Evolutionary conservation across 2,329 filamentous ascomycete genomes (phyloP).

Genomic region (Diaporthe vexans): DNA sequence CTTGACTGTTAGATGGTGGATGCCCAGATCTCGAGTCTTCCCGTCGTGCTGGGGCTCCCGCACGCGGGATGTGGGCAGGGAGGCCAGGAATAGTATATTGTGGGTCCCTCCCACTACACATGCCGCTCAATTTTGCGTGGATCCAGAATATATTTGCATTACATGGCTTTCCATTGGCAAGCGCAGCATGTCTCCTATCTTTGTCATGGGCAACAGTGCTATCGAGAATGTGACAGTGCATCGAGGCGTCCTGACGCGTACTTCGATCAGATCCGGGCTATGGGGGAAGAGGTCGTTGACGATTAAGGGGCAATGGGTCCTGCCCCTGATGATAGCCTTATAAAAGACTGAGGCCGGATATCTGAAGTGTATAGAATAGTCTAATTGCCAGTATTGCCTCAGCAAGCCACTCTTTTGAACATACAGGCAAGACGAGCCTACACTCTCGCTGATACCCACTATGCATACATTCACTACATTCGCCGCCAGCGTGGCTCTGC

Average conservation of each 20-base stretch:
- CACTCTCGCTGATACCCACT: constrained; percentile 1
- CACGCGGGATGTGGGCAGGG: constrained; percentile 21
- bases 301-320: constrained; percentile 9
- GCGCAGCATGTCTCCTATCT: constrained; percentile 14
- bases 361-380: neutral
- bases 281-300: neutral
- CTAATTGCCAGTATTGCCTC: neutral
- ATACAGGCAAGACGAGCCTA: neutral
- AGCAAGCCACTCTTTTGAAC: constrained; percentile 15
- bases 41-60: constrained; percentile 7
- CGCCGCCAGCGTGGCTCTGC: constrained; percentile 27
- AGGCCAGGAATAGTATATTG: neutral
- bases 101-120: neutral
- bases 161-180: constrained; percentile 21
- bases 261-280: neutral
- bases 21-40: constrained; percentile 2
- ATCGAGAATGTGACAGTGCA: neutral
- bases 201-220: neutral
- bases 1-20: constrained; percentile 1
- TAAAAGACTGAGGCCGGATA: neutral
- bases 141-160: constrained; percentile 28
- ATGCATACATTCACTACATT: constrained; percentile 8
- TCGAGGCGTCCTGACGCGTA: constrained; percentile 23
- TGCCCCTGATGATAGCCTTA: neutral
- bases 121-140: neutral